Evolutionary conservation across 2,329 filamentous ascomycete genomes (phyloP).

Genomic region (Chaetomium globosum): DNA sequence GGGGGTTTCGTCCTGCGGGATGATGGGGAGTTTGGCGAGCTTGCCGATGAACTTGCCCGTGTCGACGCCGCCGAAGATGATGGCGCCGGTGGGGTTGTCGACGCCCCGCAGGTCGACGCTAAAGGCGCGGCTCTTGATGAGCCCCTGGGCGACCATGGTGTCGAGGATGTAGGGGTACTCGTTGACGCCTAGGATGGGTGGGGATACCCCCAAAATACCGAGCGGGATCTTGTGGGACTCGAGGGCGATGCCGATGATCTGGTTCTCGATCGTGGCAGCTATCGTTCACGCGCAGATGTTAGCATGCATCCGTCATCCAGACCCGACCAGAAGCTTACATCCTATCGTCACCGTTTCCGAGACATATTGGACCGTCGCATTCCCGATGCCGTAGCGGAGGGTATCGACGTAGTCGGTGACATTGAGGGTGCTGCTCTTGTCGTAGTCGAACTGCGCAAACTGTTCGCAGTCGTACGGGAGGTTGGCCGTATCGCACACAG

Average conservation of each 20-base stretch:
- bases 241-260: slow-evolving; percentile 55
- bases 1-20: slow-evolving; percentile 38
- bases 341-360: slow-evolving; percentile 52
- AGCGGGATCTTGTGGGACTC: slow-evolving; percentile 52
- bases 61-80: slow-evolving; percentile 59
- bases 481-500: slow-evolving; percentile 46
- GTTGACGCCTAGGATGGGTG: slow-evolving; percentile 44
- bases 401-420: slow-evolving; percentile 45
- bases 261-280: slow-evolving; percentile 47
- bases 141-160: slow-evolving; percentile 50
- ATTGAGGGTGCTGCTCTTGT: slow-evolving; percentile 46
- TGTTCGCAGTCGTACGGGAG: slow-evolving; percentile 42
- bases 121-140: slow-evolving; percentile 55
- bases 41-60: slow-evolving; percentile 54
- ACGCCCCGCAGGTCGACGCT: slow-evolving; percentile 54
- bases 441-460: slow-evolving; percentile 51
- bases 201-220: slow-evolving; percentile 56
- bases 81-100: slow-evolving; percentile 49
- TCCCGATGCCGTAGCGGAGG: slow-evolving; percentile 46
- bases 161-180: slow-evolving; percentile 59
- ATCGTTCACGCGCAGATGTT: slow-evolving; percentile 15
- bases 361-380: slow-evolving; percentile 50
- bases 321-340: slow-evolving; percentile 37
- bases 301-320: neutral
- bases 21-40: slow-evolving; percentile 49